A percentile compares a stretch with the other conserved stretches of the same genome.
These are phyloP conservation scores for Perkinsus olseni DNA, from an alignment of 169 alveolate species.

Conservation along the genomic window DNA sequence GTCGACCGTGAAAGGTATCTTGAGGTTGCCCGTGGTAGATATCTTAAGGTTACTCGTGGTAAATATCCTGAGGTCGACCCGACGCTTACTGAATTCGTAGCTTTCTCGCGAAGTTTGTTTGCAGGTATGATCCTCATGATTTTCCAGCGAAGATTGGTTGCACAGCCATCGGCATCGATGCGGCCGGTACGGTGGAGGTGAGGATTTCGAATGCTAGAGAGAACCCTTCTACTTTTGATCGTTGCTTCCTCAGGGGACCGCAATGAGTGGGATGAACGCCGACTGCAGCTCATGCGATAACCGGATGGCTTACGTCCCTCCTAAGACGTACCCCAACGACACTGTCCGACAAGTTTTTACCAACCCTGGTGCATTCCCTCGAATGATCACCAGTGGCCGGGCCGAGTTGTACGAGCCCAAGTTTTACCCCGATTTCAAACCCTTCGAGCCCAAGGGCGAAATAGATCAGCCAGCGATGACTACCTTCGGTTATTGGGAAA, in stretches of 20 bases:
- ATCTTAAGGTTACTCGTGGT: neutral
- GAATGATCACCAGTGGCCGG: conserved; percentile 2
- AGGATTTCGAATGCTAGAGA: too few species aligned
- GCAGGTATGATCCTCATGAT: neutral
- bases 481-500: conserved; percentile 13
- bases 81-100: neutral
- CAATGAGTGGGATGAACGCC: conserved; percentile 4
- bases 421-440: neutral
- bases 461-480: neutral
- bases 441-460: neutral
- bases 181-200: neutral
- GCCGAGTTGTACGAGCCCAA: conserved; percentile 10
- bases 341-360: neutral
- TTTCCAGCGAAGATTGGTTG: neutral
- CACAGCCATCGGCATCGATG: neutral
- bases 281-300: conserved; percentile 1
- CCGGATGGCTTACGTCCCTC: conserved; percentile 8
- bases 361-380: neutral
- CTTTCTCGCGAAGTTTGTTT: neutral
- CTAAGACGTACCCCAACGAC: neutral
- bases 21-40: neutral
- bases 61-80: neutral
- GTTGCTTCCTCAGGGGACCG: neutral
- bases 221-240: neutral
- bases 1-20: neutral